Percentiles rank a stretch among this genome's conserved stretches.
phyloP scores from a whole-genome alignment of 2,329 filamentous ascomycete species.

The Microdochium trichocladiopsis region DNA sequence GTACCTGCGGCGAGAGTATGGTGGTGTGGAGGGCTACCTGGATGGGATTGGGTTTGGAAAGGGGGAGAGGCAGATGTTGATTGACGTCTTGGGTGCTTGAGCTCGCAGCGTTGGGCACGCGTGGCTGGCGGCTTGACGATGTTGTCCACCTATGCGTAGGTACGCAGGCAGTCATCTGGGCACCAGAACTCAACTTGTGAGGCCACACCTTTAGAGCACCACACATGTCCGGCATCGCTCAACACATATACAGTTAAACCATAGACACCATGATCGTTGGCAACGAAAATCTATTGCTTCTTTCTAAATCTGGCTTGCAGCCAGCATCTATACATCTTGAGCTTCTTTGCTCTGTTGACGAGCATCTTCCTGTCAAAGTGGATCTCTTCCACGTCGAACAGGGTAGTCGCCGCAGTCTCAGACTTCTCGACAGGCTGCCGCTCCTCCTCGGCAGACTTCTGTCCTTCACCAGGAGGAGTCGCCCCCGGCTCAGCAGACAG shows the following conservation, averaged over 20 bases:
- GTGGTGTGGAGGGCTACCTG: constrained; percentile 61
- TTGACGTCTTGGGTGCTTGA: constrained; percentile 35
- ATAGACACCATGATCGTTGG: not conserved
- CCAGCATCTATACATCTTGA: constrained; percentile 99
- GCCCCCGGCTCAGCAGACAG: constrained; percentile 12
- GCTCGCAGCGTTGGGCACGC: not conserved
- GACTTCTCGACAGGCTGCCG: constrained; percentile 7
- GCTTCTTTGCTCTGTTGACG: constrained; percentile 80
- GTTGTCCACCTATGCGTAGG: too few relatives aligned
- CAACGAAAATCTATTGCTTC: constrained; percentile 30
- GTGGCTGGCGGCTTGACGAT: not conserved
- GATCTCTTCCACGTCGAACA: constrained; percentile 69
- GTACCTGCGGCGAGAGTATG: constrained; percentile 56
- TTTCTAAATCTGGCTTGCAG: constrained; percentile 79
- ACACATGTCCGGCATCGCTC: too few relatives aligned
- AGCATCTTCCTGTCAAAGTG: constrained; percentile 83
- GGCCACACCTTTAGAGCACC: too few relatives aligned
- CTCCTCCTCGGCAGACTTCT: constrained; percentile 10
- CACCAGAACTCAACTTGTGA: too few relatives aligned
- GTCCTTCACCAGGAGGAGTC: constrained; percentile 9
- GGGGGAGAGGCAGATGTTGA: constrained; percentile 30
- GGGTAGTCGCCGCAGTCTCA: constrained; percentile 17
- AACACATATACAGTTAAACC: too few relatives aligned
- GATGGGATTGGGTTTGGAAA: constrained; percentile 50
- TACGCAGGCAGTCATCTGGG: not conserved